Evolutionary conservation across 2,329 filamentous ascomycete genomes (phyloP).

Genomic region (Penicillium sp.): DNA sequence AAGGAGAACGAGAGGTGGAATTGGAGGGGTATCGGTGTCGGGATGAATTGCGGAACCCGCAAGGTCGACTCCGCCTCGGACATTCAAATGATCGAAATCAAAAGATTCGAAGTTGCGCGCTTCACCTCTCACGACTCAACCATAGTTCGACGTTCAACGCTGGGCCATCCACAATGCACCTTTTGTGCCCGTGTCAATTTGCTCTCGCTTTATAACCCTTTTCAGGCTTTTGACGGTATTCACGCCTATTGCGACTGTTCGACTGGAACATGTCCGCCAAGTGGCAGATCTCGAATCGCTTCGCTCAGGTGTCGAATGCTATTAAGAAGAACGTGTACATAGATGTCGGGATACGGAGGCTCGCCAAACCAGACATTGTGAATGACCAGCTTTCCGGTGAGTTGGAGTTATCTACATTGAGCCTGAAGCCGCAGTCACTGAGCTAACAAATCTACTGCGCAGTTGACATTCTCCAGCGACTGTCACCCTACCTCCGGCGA

Average conservation of each 20-base stretch:
- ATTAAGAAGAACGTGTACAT: neutral
- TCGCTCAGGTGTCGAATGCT: neutral
- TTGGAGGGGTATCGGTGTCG: conserved; percentile 5
- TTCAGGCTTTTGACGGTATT: neutral
- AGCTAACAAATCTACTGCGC: conserved; percentile 1
- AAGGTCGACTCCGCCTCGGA: conserved; percentile 11
- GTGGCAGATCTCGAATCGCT: neutral
- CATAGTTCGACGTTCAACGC: neutral
- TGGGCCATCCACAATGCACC: neutral
- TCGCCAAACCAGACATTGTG: conserved; percentile 23
- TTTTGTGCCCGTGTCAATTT: neutral
- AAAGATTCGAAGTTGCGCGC: neutral
- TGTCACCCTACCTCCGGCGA: conserved; percentile 63
- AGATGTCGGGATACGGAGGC: neutral
- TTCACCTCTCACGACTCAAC: neutral
- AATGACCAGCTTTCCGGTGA: conserved; percentile 36
- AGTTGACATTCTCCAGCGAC: conserved; percentile 66
- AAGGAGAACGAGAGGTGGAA: neutral
- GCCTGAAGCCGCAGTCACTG: neutral
- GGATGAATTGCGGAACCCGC: conserved; percentile 13
- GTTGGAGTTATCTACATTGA: conserved; percentile 1
- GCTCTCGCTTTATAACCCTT: neutral
- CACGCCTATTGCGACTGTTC: neutral
- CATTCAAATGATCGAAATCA: neutral
- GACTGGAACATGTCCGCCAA: neutral